Base-by-base conservation (phyloP, 2,329 filamentous ascomycete genomes). In the Annulohypoxylon truncatum region DNA sequence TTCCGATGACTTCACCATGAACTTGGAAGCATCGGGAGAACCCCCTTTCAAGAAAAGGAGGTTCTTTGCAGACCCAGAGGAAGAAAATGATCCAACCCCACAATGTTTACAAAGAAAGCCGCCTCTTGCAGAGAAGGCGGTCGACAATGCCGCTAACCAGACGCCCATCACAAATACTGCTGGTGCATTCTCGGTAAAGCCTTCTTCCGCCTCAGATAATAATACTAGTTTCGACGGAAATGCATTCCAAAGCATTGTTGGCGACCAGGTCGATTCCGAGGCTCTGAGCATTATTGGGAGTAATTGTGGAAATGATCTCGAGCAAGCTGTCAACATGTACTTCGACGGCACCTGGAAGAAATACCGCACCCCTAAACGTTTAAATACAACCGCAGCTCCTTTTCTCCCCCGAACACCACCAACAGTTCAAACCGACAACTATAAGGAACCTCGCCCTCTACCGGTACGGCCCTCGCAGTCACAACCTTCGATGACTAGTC, bases 321-420 rank as follows among this genome's bases (percentile, higher is more conserved):
- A 90, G 72, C 82, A 83, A 65, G 89, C 89, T 5, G 85, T 90
- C 61, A 90, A 90, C 64, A 90, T 90, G 85, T 92, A 89, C 73
- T 87, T 90, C 66, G 89, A 92, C 67, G 89, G 88, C 18, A 90
- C 89, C 3, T 91, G 89, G 84, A 88, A 87, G 73, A 83, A 79
- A 8, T 76, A 80, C 38, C 78, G 80, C 64, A 78, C 78, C 47
- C 77, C 75, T n/a, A 57, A 71, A 5, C 65, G 67, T 29, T 46
- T 69, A 2, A 61, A 68, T 15, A 72, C 62, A n/a, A 70, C 42
- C 12, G 29, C 66, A 29, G 44, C 53, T n/a, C 42, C 53, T 40
- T 73, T 60, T 22, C 9, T 57, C 51, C 26, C 48, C 29, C 64
- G 61, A 52, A 42, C 29, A 8, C 47, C 69, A 28, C 63, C 67